Evolutionary conservation across 2,329 filamentous ascomycete genomes (phyloP), one percentile per base, ranked within the genome.

Genomic region (Scedosporium minutisporum): DNA sequence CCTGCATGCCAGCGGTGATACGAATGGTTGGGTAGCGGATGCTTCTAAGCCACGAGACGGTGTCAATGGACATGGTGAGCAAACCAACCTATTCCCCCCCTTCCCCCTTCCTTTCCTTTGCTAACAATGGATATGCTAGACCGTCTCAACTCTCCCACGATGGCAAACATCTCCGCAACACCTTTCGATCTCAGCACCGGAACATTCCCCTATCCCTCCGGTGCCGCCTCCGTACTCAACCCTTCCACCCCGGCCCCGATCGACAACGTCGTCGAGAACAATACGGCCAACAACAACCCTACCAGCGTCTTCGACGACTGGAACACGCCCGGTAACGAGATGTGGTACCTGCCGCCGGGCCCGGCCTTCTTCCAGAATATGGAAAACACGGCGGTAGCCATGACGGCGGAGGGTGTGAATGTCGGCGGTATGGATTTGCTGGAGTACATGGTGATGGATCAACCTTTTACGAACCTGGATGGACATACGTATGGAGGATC

Each of bases 321-420:
- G 83, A 76, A 76, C 63, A 79, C 77, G 63, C 75, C 80, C 3
- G 77, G 79, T 64, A 81, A 80, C 68, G 84, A 87, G 68, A 85
- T 88, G 82, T 88, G 85, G 85, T 88, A 87, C 68, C 76, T 88
- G 1, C 85, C 85, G 0, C 78, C 85, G 0, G 85, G 85, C 0
- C 78, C 85, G 1, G 84, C 84, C 4, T 84, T 88, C 63, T 87
- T 86, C 72, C 84, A 87, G 68, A 87, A 86, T 69, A 79, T 87
- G 68, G 82, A 82, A 64, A 84, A 84, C 65, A 79, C 79, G 41
- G 79, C 79, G 6, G 84, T 87, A 9, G 84, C 84, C 53, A 87
- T 87, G 82, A 87, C 85, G 2, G 83, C 85, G 7, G 85, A 88
- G 66, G 85, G 85, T 29, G 82, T 88, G 59, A 87, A 87, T 67